A percentile compares a stretch with the other conserved stretches of the same genome.
phyloP scores from a whole-genome alignment of 129 eudicot species.

The Deinandra increscens region DNA sequence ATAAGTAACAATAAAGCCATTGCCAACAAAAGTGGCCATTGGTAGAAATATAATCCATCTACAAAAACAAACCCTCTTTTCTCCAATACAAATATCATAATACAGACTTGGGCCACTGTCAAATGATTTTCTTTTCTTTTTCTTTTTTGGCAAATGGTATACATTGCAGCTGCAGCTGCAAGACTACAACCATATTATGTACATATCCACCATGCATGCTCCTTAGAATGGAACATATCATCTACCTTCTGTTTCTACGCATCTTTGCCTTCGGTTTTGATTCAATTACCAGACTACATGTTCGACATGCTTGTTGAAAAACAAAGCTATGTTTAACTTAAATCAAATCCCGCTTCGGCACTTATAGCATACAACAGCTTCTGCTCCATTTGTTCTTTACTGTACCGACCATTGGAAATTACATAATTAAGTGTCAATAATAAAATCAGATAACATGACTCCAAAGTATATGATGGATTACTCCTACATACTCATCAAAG shows the following conservation, averaged over 20 bases:
- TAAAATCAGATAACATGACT: background rate
- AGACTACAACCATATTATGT: conserved; percentile 25
- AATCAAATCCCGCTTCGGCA: conserved; percentile 95
- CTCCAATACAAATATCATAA: conserved; percentile 15
- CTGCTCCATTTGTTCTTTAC: conserved; percentile 92
- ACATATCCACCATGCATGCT: conserved; percentile 28
- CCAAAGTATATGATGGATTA: background rate
- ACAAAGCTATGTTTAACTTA: conserved; percentile 46
- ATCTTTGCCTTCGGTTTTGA: conserved; percentile 3
- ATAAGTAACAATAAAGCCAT: too few relatives aligned
- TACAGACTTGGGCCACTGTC: conserved; percentile 12
- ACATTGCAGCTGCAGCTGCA: conserved; percentile 21
- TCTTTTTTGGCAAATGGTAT: conserved; percentile 31
- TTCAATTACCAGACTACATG: conserved; percentile 11
- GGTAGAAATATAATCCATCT: too few relatives aligned
- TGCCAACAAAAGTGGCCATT: too few relatives aligned
- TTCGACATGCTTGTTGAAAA: conserved; percentile 4
- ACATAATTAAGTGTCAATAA: background rate
- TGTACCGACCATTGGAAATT: conserved; percentile 30
- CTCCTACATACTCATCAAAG: background rate
- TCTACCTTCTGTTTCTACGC: conserved; percentile 22
- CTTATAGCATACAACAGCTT: conserved; percentile 89
- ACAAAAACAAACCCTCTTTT: conserved; percentile 27
- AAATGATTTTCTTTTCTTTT: background rate
- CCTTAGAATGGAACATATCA: conserved; percentile 9